These are phyloP conservation scores for Penicillium canescens DNA, from an alignment of 495 filamentous ascomycete species.

Conservation along the genomic window DNA sequence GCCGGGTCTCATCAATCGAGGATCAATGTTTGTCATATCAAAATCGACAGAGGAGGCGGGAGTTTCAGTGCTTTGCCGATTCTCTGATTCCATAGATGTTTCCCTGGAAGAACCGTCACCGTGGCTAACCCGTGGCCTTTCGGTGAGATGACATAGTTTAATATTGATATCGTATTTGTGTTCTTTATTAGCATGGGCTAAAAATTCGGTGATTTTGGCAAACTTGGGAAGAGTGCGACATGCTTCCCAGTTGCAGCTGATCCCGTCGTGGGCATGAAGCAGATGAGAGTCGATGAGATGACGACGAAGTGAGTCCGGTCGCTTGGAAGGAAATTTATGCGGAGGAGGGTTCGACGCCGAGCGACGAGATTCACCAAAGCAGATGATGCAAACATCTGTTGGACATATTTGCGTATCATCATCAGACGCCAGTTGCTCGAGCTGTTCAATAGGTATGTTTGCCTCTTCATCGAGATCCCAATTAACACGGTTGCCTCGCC, in stretches of 20 bases:
- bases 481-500: slow-evolving; percentile 25
- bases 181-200: slow-evolving; percentile 23
- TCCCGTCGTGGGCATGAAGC: slow-evolving; percentile 20
- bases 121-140: slow-evolving; percentile 5
- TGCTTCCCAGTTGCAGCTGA: slow-evolving; percentile 28
- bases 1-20: slow-evolving; percentile 11
- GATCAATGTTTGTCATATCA: slow-evolving; percentile 23
- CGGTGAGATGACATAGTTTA: slow-evolving; percentile 26
- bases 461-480: slow-evolving; percentile 19
- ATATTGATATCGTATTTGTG: slow-evolving; percentile 27
- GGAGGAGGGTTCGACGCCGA: slow-evolving; percentile 29
- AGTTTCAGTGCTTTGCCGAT: slow-evolving; percentile 17
- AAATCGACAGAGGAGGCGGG: slow-evolving; percentile 21
- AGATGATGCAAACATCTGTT: slow-evolving; percentile 32
- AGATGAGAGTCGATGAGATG: slow-evolving; percentile 30
- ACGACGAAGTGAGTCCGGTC: slow-evolving; percentile 29
- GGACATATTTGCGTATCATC: slow-evolving; percentile 5
- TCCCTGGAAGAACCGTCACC: slow-evolving; percentile 17
- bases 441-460: slow-evolving; percentile 9
- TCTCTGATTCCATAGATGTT: slow-evolving; percentile 18
- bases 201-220: slow-evolving; percentile 26
- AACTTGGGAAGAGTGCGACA: slow-evolving; percentile 24
- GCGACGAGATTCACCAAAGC: slow-evolving; percentile 24
- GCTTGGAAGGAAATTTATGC: slow-evolving; percentile 29
- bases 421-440: slow-evolving; percentile 9